Base-by-base conservation (phyloP, 495 filamentous ascomycete species). In the Lasiosphaeria miniovina region DNA sequence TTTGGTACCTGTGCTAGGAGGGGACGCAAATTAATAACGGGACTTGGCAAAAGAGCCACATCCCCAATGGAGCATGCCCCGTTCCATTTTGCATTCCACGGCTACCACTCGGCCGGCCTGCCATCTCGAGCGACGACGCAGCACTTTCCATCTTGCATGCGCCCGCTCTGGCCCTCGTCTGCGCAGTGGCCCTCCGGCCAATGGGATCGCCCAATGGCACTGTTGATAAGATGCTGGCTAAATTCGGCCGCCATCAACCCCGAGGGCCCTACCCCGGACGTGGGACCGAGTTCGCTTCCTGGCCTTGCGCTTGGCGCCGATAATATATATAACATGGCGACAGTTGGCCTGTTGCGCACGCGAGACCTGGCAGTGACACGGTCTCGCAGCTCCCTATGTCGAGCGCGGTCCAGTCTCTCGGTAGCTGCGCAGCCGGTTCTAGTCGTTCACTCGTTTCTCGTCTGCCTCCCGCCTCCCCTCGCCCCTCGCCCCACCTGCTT, bases 191-290 rank as follows among this genome's bases (percentile, higher is more conserved):
- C 17, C 24, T 34, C 50, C 49, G 53, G 36, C 66, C 68, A 68
- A 71, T 68, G 62, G 56, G 61, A 17, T 54, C 36, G 10, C n/a
- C 58, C 61, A 67, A 67, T 64, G 52, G 54, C 41, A 34, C 58
- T 45, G 62, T 56, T 41, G 66, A 69, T 64, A 68, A 66, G 67
- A 57, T 48, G 64, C 52, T 69, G 65, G 69, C 65, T 68, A 66
- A 69, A 68, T 70, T 70, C 59, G 62, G 60, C 59, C 61, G 63
- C 63, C 53, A 63, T 61, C 53, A 64, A 54, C 35, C 40, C 55
- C 46, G 48, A 57, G 51, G 52, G 52, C 52, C 6, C 11, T 43
- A 35, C 58, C 49, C 38, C 43, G 35, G 46, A 57, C 48, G 50
- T 32, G 64, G 56, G 48, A 51, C 32, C 11, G 49, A 3, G 1